These are phyloP conservation scores for Helianthus annuus DNA, from an alignment of 129 eudicot species.

Conservation along the genomic window HanXRQr2.0-SUNRISE NC_035447.2:35823933-35824432, in stretches of 20 bases:
- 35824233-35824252: no score
- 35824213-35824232: conserved; percentile 57
- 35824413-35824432: no score
- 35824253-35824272: conserved; percentile 36
- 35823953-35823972: conserved; percentile 61
- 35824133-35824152: conserved; percentile 83
- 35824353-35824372: conserved; percentile 85
- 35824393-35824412: no score
- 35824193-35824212: conserved; percentile 74
- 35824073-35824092: conserved; percentile 38
- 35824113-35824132: conserved; percentile 87
- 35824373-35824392: conserved; percentile 87
- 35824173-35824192: conserved; percentile 80
- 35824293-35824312: conserved; percentile 38
- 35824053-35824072: conserved; percentile 58
- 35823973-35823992: conserved; percentile 81
- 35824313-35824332: conserved; percentile 78
- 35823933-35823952: conserved; percentile 66
- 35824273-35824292: conserved; percentile 25
- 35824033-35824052: conserved; percentile 96
- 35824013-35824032: conserved; percentile 63
- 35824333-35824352: conserved; percentile 71
- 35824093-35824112: conserved; percentile 76
- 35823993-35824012: conserved; percentile 98
- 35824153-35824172: conserved; percentile 62